Percentiles rank a stretch among this genome's conserved stretches.
phyloP scores from a whole-genome alignment of 2,329 filamentous ascomycete genomes.

The Elsinoe fawcettii region DNA sequence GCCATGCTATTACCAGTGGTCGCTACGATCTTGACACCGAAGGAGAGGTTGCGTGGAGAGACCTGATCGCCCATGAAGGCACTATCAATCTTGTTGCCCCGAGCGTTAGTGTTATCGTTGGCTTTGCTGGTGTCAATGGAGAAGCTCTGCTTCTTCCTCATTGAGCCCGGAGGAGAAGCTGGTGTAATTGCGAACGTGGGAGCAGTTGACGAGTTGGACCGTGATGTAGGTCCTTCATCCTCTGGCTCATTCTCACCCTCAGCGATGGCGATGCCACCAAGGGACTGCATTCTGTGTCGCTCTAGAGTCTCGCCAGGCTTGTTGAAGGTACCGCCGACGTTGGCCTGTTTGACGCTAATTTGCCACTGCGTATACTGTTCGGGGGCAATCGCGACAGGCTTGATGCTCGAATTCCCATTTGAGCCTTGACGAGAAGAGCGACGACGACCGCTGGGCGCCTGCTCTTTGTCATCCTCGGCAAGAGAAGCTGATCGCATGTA shows the following conservation, averaged over 20 bases:
- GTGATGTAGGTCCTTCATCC: not conserved
- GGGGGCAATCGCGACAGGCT: constrained; percentile 3
- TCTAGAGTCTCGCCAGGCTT: constrained; percentile 8
- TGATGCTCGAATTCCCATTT: not conserved
- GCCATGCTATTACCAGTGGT: not conserved
- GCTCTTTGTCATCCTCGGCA: not conserved
- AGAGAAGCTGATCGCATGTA: constrained; percentile 13
- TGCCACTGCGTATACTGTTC: constrained; percentile 14
- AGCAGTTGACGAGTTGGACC: not conserved
- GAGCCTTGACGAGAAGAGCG: constrained; percentile 7
- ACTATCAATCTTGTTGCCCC: not conserved
- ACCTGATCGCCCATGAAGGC: constrained; percentile 4
- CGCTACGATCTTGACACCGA: constrained; percentile 1
- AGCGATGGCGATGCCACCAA: constrained; percentile 9
- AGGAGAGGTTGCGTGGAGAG: not conserved
- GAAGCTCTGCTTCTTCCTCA: not conserved
- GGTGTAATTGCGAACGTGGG: constrained; percentile 3
- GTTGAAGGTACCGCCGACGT: not conserved
- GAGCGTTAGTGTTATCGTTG: not conserved
- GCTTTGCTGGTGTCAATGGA: not conserved
- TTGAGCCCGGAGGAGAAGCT: not conserved
- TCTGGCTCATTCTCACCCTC: not conserved
- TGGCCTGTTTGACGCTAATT: not conserved
- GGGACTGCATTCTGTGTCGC: constrained; percentile 6
- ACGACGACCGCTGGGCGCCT: not conserved